Base-by-base conservation (phyloP, 2,329 filamentous ascomycete species). In the Colletotrichum chrysophilum region DNA sequence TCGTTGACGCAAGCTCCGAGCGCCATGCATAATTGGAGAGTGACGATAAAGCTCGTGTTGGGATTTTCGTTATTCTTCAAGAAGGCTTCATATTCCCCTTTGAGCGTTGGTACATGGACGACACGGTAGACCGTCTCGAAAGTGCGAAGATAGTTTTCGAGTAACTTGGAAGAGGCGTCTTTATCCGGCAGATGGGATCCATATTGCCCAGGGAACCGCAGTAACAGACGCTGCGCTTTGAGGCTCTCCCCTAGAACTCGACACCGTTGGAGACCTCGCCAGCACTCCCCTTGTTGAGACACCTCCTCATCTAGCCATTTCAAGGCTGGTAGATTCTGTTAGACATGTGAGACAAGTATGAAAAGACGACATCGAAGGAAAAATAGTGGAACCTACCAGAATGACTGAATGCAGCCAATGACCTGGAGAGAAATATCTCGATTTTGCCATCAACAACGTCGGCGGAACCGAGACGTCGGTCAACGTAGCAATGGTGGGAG, bases 91-190 rank as follows among this genome's bases (percentile, higher is more conserved):
- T 87, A 87, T 16, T 86, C 81, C 32, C 79, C 80, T 28, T 83
- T 78, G 66, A 87, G 87, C 1, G 81, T 85, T 3, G 86, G 85
- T 18, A 86, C 76, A 78, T 88, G 82, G 67, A 88, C 65, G 21
- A 88, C 81, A 7, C 86, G 84, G 77, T 84, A 84, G 13, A 84
- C 83, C 4, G 82, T 83, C 68, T 88, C 86, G 76, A 88, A 83
- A 26, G 84, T 83, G 70, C 87, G 80, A 43, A 89, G 77, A 79
- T 87, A 87, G 12, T 82, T 66, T 3, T 82, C 78, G 30, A 87
- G 71, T 4, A 87, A 75, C 64, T 82, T 77, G 55, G 86, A 83
- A 0, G 88, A 86, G 3, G 90, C 75, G 0, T 81, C 80, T 14
- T 82, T 81, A 2, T 80, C 48, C 0, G 87, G 86, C 4, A 88